Evolutionary conservation across 2,329 filamentous ascomycete genomes (phyloP).

Genomic region (Botrytis porri): DNA sequence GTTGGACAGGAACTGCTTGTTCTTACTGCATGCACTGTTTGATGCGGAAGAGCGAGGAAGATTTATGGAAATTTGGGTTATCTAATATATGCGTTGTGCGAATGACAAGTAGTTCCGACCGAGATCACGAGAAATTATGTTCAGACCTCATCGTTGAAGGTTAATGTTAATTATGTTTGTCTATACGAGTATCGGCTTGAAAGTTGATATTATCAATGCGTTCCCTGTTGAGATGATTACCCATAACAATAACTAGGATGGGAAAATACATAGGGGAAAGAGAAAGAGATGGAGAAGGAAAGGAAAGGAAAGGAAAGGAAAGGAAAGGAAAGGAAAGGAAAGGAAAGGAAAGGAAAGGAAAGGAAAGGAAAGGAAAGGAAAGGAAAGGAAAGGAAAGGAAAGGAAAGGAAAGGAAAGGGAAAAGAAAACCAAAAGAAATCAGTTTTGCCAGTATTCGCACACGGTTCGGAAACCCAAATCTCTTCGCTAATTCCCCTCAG

Average conservation of each 20-base stretch:
- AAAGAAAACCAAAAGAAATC: background rate
- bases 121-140: background rate
- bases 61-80: background rate
- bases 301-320: background rate
- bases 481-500: too few relatives aligned
- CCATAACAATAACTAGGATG: background rate
- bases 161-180: background rate
- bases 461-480: background rate
- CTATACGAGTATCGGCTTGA: background rate
- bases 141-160: background rate
- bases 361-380: background rate
- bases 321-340: too few relatives aligned
- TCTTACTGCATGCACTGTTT: background rate
- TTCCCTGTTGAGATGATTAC: background rate
- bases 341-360: background rate
- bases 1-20: background rate
- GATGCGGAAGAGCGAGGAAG: background rate
- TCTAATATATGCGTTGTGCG: too few relatives aligned
- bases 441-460: background rate
- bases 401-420: background rate
- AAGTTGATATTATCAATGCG: background rate
- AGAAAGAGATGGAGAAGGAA: background rate
- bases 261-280: background rate
- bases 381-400: background rate
- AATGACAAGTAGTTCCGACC: too few relatives aligned